Evolutionary conservation across 2,329 filamentous ascomycete species (phyloP).

Genomic region (Ustulina deusta): DNA sequence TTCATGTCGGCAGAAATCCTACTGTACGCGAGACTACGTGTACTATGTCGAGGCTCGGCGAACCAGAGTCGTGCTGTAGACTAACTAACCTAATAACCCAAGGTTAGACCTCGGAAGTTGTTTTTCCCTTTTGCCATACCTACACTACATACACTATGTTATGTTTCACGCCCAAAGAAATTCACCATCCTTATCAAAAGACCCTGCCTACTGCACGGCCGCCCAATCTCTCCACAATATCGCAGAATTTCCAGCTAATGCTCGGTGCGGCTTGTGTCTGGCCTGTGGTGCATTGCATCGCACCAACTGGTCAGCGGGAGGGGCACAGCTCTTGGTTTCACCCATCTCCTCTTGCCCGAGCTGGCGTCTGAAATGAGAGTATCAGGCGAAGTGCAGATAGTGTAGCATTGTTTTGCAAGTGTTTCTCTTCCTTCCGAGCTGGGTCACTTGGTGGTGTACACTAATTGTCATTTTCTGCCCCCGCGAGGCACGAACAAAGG

Average conservation of each 20-base stretch:
- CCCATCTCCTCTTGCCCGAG: slow-evolving; percentile 10
- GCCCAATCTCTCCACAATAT: slow-evolving; percentile 32
- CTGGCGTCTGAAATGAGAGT: slow-evolving; percentile 20
- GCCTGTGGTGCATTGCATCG: slow-evolving; percentile 15
- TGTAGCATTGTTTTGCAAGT: slow-evolving; percentile 17
- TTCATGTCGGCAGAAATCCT: slow-evolving; percentile 26
- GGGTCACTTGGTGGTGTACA: neutral
- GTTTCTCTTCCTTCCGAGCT: slow-evolving; percentile 8
- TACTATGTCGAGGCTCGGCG: slow-evolving; percentile 5
- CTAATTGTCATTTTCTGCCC: slow-evolving; percentile 3
- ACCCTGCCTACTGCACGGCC: slow-evolving; percentile 22
- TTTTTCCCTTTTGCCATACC: neutral
- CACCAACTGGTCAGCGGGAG: slow-evolving; percentile 20
- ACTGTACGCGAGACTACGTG: neutral
- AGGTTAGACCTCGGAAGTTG: neutral
- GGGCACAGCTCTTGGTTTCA: slow-evolving; percentile 29
- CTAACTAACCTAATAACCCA: neutral
- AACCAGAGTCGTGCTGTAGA: slow-evolving; percentile 3
- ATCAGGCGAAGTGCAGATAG: slow-evolving; percentile 19
- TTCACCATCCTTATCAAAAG: slow-evolving; percentile 2
- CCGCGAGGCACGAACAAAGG: neutral
- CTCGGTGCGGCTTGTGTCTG: slow-evolving; percentile 10
- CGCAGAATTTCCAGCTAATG: slow-evolving; percentile 14
- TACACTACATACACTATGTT: no score
- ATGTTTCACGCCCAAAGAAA: slow-evolving; percentile 17